Base-by-base conservation (phyloP, 805 yeast species). In the Jamesozyma rosinii region DNA sequence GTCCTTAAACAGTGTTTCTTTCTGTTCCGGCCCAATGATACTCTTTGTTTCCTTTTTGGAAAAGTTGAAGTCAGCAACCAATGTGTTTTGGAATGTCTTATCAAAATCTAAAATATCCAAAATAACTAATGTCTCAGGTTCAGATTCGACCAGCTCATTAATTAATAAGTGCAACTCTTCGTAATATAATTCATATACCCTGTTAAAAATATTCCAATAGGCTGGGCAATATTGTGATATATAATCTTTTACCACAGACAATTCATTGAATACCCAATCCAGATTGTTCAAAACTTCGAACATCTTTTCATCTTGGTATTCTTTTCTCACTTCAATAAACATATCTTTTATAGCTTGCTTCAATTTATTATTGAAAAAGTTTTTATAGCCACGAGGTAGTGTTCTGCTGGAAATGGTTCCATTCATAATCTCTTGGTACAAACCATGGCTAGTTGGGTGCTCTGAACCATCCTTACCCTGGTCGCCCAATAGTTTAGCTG, bases 181-280 rank as follows among this genome's bases (percentile, higher is more conserved):
- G 58, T 83, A 89, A 64, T 88, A 87, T 51, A 78, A 75, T 18
- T 71, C 69, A 52, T 78, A 78, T 40, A 80, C 75, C 42, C 74
- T 72, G 20, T 72, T 67, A 54, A 80, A 77, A 29, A 90, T 69
- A 38, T 78, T 70, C 97, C 97, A 92, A 44, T 73, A 69, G 17
- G 57, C 55, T 0, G 97, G 96, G 47, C 85, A 79, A 41, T 80
- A 71, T 13, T 67, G 68, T 2, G 69, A 61, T 20, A 86, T 65
- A 26, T 78, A 78, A 19, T 74, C 73, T 44, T 76, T 73, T 4
- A 83, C 86, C 44, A 81, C 74, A 26, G 72, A 63, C 43, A 92
- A 65, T 54, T 90, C 97, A 50, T 82, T 81, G 59, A 82, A 86
- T 17, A 88, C 74, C 89, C 96, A 90, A 44, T 79, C 81, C 43